These are phyloP conservation scores for Tripterygium wilfordii DNA, from an alignment of 177 flowering plant genomes.

Conservation along the genomic window DNA sequence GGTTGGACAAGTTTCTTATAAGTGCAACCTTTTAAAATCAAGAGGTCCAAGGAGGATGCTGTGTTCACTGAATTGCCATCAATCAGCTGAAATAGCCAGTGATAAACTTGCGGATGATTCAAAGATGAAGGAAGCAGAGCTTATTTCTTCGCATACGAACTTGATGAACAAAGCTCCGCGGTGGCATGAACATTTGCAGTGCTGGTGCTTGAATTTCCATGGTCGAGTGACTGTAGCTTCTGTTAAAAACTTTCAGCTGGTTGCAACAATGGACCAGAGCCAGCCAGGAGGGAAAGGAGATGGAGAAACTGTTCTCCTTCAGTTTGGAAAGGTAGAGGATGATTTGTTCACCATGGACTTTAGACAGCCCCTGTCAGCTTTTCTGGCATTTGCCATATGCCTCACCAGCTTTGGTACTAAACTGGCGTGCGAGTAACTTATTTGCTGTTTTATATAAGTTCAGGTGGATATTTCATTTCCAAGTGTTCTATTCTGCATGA, in stretches of 20 bases:
- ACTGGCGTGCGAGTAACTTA: conserved; percentile 74
- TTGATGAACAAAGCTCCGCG: conserved; percentile 86
- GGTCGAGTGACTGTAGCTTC: conserved; percentile 97
- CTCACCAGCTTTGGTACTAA: conserved; percentile 95
- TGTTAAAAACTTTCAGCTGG: conserved; percentile 89
- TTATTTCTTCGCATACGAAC: conserved; percentile 25
- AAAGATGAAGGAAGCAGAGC: conserved; percentile 22
- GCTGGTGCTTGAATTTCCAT: conserved; percentile 97
- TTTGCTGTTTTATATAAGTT: conserved; percentile 1
- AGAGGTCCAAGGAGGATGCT: conserved; percentile 96
- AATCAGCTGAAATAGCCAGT: conserved; percentile 18
- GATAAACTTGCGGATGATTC: conserved; percentile 14
- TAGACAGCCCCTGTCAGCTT: conserved; percentile 84
- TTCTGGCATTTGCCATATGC: conserved; percentile 94
- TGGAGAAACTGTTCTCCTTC: conserved; percentile 81
- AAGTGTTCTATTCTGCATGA: no score
- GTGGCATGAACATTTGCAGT: conserved; percentile 91
- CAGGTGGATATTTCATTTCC: no score
- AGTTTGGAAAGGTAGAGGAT: conserved; percentile 84
- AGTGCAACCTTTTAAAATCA: conserved; percentile 82
- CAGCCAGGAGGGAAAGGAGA: conserved; percentile 78
- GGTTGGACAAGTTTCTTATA: conserved; percentile 78
- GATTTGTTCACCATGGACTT: conserved; percentile 91
- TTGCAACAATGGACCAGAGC: conserved; percentile 63
- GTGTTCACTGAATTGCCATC: conserved; percentile 59